Evolutionary conservation across 2,329 filamentous ascomycete species (phyloP).

Genomic region (Pseudogymnoascus destructans): DNA sequence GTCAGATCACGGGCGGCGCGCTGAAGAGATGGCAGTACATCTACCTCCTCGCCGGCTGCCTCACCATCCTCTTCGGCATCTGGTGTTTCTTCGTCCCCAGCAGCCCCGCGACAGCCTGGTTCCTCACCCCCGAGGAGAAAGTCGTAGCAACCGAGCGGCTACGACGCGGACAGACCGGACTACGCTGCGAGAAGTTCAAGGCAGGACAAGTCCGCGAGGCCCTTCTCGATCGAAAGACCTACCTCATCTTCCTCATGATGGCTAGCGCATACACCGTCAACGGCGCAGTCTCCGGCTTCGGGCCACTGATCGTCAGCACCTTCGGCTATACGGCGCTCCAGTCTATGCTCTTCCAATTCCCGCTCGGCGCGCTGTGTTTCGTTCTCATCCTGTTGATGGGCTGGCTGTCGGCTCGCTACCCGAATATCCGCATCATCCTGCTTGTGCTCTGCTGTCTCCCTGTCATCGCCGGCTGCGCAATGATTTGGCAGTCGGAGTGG

Average conservation of each 20-base stretch:
- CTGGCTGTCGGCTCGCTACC: slow-evolving; percentile 45
- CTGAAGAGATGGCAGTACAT: slow-evolving; percentile 58
- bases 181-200: slow-evolving; percentile 49
- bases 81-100: slow-evolving; percentile 54
- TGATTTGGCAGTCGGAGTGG: slow-evolving; percentile 57
- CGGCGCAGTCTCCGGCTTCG: slow-evolving; percentile 57
- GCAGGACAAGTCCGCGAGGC: slow-evolving; percentile 43
- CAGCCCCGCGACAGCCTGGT: slow-evolving; percentile 56
- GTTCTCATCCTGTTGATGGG: slow-evolving; percentile 54
- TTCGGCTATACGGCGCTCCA: slow-evolving; percentile 53
- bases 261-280: slow-evolving; percentile 47
- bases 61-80: slow-evolving; percentile 52
- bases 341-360: slow-evolving; percentile 62
- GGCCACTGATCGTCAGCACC: slow-evolving; percentile 57
- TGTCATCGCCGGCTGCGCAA: slow-evolving; percentile 58
- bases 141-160: slow-evolving; percentile 52
- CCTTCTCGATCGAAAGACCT: slow-evolving; percentile 46
- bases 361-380: slow-evolving; percentile 55
- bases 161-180: slow-evolving; percentile 48
- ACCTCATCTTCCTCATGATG: slow-evolving; percentile 55
- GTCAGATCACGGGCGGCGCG: slow-evolving; percentile 41
- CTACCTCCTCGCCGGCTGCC: slow-evolving; percentile 48
- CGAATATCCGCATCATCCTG: slow-evolving; percentile 52
- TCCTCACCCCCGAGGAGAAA: slow-evolving; percentile 48
- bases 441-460: slow-evolving; percentile 55